Percentiles rank a stretch among this genome's conserved stretches.
These are phyloP conservation scores for Lactarius psammicola DNA, from an alignment of 768 basidiomycete genomes.

Conservation along the genomic window DNA sequence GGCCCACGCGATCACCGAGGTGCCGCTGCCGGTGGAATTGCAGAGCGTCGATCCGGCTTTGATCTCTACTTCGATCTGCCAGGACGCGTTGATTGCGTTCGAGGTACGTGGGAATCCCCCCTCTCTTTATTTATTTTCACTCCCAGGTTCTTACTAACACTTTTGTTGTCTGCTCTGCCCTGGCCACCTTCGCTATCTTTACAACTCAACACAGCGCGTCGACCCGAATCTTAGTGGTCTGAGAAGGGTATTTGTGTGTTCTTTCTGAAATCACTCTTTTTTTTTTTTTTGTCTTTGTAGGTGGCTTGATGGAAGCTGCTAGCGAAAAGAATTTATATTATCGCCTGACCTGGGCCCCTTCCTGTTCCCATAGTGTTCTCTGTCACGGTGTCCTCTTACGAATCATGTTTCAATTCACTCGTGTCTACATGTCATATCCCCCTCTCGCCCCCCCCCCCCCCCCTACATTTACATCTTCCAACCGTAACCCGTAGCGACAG, in stretches of 20 bases:
- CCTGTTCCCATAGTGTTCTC: background rate
- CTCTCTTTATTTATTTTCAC: background rate
- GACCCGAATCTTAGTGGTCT: background rate
- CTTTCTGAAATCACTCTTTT: background rate
- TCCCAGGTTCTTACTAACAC: no score
- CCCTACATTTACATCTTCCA: no score
- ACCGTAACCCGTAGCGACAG: no score
- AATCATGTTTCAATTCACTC: no score
- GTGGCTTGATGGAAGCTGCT: background rate
- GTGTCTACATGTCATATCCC: no score
- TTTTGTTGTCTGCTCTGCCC: no score
- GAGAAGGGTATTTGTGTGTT: background rate
- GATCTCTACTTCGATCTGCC: slow-evolving; percentile 1
- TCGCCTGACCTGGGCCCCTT: no score
- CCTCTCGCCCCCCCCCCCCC: no score
- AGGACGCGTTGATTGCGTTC: slow-evolving; percentile 2
- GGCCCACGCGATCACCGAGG: background rate
- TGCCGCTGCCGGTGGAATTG: background rate
- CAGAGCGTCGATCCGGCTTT: background rate
- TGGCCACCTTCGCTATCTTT: no score
- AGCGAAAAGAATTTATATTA: background rate
- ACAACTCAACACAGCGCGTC: background rate
- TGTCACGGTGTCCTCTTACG: no score
- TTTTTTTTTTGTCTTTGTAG: background rate
- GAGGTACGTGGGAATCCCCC: background rate